Evolutionary conservation across 257 asterid species (phyloP), one percentile per base, ranked within the genome.

Genomic region (Jacaranda mimosifolia): DNA sequence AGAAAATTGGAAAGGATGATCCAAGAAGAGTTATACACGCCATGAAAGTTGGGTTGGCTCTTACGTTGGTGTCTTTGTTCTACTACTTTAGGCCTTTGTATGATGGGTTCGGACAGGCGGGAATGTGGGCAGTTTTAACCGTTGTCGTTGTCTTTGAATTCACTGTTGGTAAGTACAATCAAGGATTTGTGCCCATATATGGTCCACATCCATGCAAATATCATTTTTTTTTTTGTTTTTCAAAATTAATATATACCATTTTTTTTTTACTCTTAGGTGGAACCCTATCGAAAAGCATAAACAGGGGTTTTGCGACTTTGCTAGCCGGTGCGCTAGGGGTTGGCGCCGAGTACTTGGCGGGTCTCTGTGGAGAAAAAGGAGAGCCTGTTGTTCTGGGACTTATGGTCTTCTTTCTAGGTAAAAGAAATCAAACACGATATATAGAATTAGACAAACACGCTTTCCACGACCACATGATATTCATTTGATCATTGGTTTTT

Each of bases 71-170:
- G 10, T 92, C 97, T 2, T 46, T 88, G 57, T 58, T 90, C 83
- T 92, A 90, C 83, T 92, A 87, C 55, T 84, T 86, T 12, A 72
- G 87, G 42, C 96, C 97, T 2, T 77, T 91, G 1, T 93, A 90
- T 71, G 77, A 85, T 35, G 88, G 90, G 1, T 90, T 91, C 45
- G 97, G 94, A 19, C 88, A 88, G 26, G 86, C 94, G 0, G 94
- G 90, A 70, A 94, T 91, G 87, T 94, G 96, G 97, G 97, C 96
- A 0, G 77, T 92, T 36, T 73, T 94, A 0, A 94, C 97, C 0
- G 97, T 94, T 36, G 92, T 88, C 8, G 89, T 90, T 3, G 91
- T 86, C 0, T 91, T 90, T 6, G 98, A 94, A 71, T 94, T 82
- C 68, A 87, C 92, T 0, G 97, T 84, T 4, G 97, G 98, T 90